A percentile compares a stretch with the other conserved stretches of the same genome.
These are phyloP conservation scores for Lentinula lateritia DNA, from an alignment of 768 basidiomycete genomes.

Conservation along the genomic window DNA sequence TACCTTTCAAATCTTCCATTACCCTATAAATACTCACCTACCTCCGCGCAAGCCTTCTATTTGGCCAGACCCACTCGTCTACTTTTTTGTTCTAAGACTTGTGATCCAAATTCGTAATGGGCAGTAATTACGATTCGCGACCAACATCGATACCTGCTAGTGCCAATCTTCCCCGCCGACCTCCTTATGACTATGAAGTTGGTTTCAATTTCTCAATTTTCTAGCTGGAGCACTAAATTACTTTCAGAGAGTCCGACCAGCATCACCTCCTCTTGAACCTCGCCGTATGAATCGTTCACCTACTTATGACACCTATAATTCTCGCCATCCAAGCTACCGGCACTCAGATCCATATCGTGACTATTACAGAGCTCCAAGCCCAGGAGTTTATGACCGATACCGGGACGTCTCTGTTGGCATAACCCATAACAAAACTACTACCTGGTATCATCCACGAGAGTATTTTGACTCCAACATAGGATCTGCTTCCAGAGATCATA, in stretches of 20 bases:
- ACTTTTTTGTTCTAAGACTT: not conserved
- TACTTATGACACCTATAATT: not conserved
- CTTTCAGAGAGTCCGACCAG: constrained; percentile 24
- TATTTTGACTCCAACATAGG: not conserved
- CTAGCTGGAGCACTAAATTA: not conserved
- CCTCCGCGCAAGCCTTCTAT: not conserved
- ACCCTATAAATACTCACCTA: not conserved
- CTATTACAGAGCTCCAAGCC: constrained; percentile 1
- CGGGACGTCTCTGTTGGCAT: constrained; percentile 1
- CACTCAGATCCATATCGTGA: not conserved
- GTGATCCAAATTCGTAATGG: not conserved
- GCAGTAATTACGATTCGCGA: constrained; percentile 1
- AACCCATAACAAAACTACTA: not conserved
- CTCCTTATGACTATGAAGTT: constrained; percentile 19
- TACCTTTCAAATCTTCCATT: not conserved
- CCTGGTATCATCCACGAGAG: constrained; percentile 2
- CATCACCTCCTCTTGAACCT: not conserved
- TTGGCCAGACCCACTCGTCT: not conserved
- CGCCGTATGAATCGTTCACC: not conserved
- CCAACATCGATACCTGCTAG: constrained; percentile 18
- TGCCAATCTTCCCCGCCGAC: constrained; percentile 26
- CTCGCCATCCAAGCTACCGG: not conserved
- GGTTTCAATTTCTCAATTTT: not conserved
- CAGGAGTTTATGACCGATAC: constrained; percentile 5
- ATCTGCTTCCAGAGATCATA: not conserved